Percentiles rank a stretch among this genome's conserved stretches.
These are phyloP conservation scores for carrot (Daucus carota) DNA, from an alignment of 129 eudicot species.

Conservation along the genomic window DH1_v3.0 NC_030386.2:34715501-34716000, in stretches of 20 bases:
- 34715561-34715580: not conserved
- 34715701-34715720: conserved; percentile 5
- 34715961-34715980: conserved; percentile 6
- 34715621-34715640: not conserved
- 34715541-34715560: not conserved
- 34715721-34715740: not conserved
- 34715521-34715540: not conserved
- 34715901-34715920: conserved; percentile 6
- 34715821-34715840: not conserved
- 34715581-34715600: not conserved
- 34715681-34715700: not conserved
- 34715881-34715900: conserved; percentile 2
- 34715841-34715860: conserved; percentile 5
- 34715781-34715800: conserved; percentile 4
- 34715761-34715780: not conserved
- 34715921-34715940: not conserved
- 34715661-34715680: not conserved
- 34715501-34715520: not conserved
- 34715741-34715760: conserved; percentile 6
- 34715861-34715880: not conserved
- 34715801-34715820: conserved; percentile 8
- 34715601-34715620: not conserved
- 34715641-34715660: not conserved
- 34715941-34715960: not conserved
- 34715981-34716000: not conserved